These are phyloP conservation scores for Neurospora sp. DNA, from an alignment of 495 filamentous ascomycete genomes.

Conservation along the genomic window DNA sequence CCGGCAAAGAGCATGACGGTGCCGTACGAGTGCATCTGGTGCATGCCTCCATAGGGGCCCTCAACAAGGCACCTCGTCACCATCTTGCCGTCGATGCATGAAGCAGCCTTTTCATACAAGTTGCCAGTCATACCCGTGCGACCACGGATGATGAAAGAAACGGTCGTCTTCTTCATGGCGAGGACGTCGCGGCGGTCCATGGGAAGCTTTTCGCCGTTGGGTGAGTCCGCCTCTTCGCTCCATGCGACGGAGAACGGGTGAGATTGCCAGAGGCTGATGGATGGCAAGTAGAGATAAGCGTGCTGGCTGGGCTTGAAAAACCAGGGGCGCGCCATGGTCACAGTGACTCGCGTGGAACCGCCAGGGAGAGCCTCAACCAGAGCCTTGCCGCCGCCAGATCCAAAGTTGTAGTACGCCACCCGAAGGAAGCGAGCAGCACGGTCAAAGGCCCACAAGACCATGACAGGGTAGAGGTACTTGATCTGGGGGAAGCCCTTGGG, in stretches of 20 bases:
- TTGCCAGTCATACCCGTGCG: slow-evolving; percentile 74
- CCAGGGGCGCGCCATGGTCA: slow-evolving; percentile 69
- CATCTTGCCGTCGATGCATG: slow-evolving; percentile 48
- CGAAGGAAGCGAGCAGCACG: slow-evolving; percentile 45
- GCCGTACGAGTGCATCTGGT: slow-evolving; percentile 65
- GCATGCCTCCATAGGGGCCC: slow-evolving; percentile 70
- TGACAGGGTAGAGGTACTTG: slow-evolving; percentile 49
- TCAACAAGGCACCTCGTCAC: slow-evolving; percentile 58
- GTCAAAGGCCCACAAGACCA: slow-evolving; percentile 57
- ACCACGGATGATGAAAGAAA: slow-evolving; percentile 71
- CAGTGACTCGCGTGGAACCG: slow-evolving; percentile 57
- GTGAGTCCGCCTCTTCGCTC: slow-evolving; percentile 45
- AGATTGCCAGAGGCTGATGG: slow-evolving; percentile 57
- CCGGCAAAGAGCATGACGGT: slow-evolving; percentile 80
- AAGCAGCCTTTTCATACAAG: slow-evolving; percentile 59
- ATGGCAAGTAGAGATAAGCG: slow-evolving; percentile 73
- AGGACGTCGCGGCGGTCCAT: slow-evolving; percentile 48
- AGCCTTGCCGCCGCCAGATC: slow-evolving; percentile 46
- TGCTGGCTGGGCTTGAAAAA: slow-evolving; percentile 66
- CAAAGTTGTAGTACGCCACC: slow-evolving; percentile 59
- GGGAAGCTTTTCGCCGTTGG: slow-evolving; percentile 41
- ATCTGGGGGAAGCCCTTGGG: slow-evolving; percentile 50
- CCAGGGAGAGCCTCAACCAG: slow-evolving; percentile 55
- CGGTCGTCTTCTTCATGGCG: slow-evolving; percentile 46
- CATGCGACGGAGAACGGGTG: slow-evolving; percentile 61